Base-by-base conservation (phyloP, 768 basidiomycete species). In the Leccinellum luteum region DNA sequence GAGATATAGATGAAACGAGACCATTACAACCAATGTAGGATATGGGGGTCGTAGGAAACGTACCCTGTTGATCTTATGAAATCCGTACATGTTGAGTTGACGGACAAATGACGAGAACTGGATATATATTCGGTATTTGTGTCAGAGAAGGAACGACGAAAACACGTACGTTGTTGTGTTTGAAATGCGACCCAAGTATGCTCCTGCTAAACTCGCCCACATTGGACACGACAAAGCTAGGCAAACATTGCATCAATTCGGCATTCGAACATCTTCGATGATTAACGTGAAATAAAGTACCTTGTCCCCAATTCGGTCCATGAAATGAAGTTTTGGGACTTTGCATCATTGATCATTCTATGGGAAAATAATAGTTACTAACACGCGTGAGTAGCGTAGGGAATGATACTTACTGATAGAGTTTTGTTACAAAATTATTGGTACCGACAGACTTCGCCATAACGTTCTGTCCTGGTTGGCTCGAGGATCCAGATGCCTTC, bases 61-160 rank as follows among this genome's bases (percentile, higher is more conserved):
- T 57, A 90, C 88, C 74, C 91, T 81, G 71, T 93, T 93, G 74
- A 92, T 92, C 75, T 95, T 95, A 73, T 94, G 92, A 74, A 95
- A 96, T 41, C 92, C 92, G 65, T 94, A 96, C 91, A 94, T 95
- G 77, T 96, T 95, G 55, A 95, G 81, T 72, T 95, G 94, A 57
- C 94, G 86, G 43, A 95, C 92, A 72, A 97, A 97, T 67, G 90
- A 92, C 10, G 93, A 93, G 72, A 97, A 96, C 86, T 96, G 67
- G n/a, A n/a, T 44, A 55, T 49, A 54, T 54, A 54, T 55, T 60
- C 48, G 62, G 27, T 14, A 58, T 19, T 38, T 52, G 48, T 47
- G 48, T 35, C 1, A 9, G 12, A 30, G 58, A 57, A 61, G 14
- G 25, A 34, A 48, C 54, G 5, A 72, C 82, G 58, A 38, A 47